phyloP scores from a whole-genome alignment of 805 yeast genomes.

The Kuraishia floccosa region DNA sequence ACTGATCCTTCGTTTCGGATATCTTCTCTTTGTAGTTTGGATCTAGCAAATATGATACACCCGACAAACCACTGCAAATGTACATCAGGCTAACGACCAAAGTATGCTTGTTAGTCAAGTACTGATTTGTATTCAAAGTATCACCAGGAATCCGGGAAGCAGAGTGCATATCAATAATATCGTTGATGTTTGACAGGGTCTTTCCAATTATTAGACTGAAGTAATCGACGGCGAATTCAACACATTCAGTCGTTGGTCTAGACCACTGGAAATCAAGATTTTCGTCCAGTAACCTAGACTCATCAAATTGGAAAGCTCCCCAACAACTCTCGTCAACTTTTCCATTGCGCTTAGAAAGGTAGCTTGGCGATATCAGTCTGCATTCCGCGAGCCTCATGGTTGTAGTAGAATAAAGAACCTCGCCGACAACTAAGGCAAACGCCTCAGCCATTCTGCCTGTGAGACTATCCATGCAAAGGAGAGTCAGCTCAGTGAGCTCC shows the following conservation, averaged over 20 bases:
- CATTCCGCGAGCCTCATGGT: constrained; percentile 47
- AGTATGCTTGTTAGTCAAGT: too few relatives aligned
- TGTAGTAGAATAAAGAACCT: constrained; percentile 51
- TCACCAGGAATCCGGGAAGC: too few relatives aligned
- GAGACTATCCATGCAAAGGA: constrained; percentile 32
- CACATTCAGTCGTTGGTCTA: constrained; percentile 44
- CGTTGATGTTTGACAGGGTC: not conserved
- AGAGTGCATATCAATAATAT: too few relatives aligned
- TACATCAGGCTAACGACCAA: too few relatives aligned
- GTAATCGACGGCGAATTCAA: constrained; percentile 16
- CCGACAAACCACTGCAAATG: constrained; percentile 51
- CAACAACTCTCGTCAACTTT: constrained; percentile 40
- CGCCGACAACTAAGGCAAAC: constrained; percentile 49
- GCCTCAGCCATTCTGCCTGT: constrained; percentile 56
- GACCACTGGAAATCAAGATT: constrained; percentile 66
- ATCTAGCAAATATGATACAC: constrained; percentile 51
- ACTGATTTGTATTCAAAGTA: too few relatives aligned
- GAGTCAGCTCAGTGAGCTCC: constrained; percentile 35
- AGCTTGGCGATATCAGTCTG: constrained; percentile 27
- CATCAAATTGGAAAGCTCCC: constrained; percentile 65
- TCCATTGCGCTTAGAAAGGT: constrained; percentile 21
- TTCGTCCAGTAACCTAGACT: constrained; percentile 32
- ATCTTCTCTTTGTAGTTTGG: too few relatives aligned
- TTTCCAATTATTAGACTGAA: constrained; percentile 1
- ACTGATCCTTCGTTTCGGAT: too few relatives aligned